Evolutionary conservation across 352 stramenopile species (phyloP).

Genomic region (Blastocystis sp.): DNA sequence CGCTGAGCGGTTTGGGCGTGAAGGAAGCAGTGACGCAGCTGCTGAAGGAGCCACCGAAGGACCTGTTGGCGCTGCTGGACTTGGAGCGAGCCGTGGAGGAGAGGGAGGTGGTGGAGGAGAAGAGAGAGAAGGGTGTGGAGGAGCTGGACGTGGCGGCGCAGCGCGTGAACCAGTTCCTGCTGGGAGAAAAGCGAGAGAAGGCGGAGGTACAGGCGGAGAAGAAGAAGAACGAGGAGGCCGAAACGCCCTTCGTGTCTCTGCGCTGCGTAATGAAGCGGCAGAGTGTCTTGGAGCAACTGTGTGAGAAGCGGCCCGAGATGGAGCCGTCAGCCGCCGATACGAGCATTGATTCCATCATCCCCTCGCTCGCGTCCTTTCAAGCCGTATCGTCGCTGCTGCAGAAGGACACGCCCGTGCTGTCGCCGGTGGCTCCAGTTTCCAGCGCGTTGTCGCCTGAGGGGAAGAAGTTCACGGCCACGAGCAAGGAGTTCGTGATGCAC

Average conservation of each 20-base stretch:
- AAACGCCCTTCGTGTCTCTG: constrained; percentile 22
- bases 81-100: background rate
- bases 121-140: background rate
- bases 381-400: too few relatives aligned
- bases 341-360: background rate
- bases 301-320: background rate
- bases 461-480: background rate
- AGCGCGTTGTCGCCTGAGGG: background rate
- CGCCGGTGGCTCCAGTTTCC: too few relatives aligned
- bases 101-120: background rate
- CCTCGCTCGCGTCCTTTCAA: too few relatives aligned
- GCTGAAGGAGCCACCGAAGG: background rate
- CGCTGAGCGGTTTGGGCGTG: too few relatives aligned
- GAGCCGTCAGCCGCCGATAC: background rate
- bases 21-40: background rate
- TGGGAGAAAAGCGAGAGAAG: constrained; percentile 34
- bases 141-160: background rate
- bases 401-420: too few relatives aligned
- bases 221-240: background rate
- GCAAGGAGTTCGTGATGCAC: background rate
- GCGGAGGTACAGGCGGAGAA: background rate
- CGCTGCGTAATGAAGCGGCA: constrained; percentile 1
- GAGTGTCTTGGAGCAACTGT: background rate
- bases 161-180: constrained; percentile 37
- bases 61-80: background rate